A percentile compares a stretch with the other conserved stretches of the same genome.
phyloP scores from a whole-genome alignment of 768 basidiomycete genomes.

The Phaeotremella skinneri region DNA sequence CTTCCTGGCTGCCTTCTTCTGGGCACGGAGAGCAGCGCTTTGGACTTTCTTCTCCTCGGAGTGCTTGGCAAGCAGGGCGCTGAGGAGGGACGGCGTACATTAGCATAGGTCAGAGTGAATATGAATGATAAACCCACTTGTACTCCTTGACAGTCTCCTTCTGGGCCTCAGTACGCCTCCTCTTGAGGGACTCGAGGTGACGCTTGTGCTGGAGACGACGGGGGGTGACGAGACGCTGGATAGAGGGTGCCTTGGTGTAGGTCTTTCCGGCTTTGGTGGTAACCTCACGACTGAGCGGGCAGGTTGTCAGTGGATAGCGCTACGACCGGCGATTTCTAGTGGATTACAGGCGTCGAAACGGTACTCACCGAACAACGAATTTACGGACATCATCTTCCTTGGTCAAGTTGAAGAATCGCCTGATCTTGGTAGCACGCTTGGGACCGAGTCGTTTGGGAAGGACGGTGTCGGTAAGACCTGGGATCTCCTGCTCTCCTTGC shows the following conservation, averaged over 20 bases:
- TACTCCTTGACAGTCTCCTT: conserved; percentile 94
- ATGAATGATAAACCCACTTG: conserved; percentile 60
- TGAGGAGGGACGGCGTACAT: conserved; percentile 49
- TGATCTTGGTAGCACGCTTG: conserved; percentile 96
- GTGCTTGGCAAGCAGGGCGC: conserved; percentile 75
- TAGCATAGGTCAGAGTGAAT: not conserved
- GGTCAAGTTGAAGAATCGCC: conserved; percentile 92
- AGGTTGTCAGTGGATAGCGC: not conserved
- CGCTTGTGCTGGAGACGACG: conserved; percentile 93
- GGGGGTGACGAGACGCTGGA: conserved; percentile 93
- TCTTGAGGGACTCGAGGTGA: conserved; percentile 82
- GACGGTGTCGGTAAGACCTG: conserved; percentile 85
- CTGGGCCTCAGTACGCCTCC: conserved; percentile 81
- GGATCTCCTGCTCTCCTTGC: conserved; percentile 85
- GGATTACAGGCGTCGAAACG: not conserved
- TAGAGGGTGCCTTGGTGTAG: conserved; percentile 97
- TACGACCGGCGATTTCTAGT: not conserved
- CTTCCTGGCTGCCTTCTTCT: conserved; percentile 46
- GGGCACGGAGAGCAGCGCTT: conserved; percentile 62
- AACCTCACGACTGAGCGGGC: conserved; percentile 76
- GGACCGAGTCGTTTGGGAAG: conserved; percentile 95
- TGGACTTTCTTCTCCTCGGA: conserved; percentile 90
- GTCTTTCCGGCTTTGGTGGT: conserved; percentile 86
- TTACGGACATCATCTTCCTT: conserved; percentile 99
- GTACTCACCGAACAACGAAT: conserved; percentile 61